These are phyloP conservation scores for Aureobasidium sp. DNA, from an alignment of 2,329 filamentous ascomycete genomes.

Conservation along the genomic window DNA sequence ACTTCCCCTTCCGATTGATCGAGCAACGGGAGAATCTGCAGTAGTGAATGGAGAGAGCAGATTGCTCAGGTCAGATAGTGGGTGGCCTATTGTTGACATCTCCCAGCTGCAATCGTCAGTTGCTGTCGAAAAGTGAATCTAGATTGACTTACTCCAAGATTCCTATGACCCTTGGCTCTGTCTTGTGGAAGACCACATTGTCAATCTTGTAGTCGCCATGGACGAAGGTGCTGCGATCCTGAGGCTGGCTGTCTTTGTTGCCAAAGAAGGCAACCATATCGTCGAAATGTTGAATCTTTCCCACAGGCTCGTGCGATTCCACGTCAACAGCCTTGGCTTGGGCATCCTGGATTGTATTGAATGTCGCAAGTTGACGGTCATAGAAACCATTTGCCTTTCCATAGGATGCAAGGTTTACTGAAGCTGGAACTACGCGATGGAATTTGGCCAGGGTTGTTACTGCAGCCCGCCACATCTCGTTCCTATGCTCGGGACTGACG, in stretches of 20 bases:
- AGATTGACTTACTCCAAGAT: conserved; percentile 55
- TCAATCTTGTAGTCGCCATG: conserved; percentile 92
- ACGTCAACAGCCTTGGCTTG: conserved; percentile 69
- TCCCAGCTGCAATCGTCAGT: conserved; percentile 56
- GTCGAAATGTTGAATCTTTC: conserved; percentile 72
- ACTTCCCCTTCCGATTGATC: conserved; percentile 31
- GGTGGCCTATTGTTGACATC: conserved; percentile 97
- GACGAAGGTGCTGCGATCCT: conserved; percentile 69
- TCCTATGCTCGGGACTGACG: conserved; percentile 58
- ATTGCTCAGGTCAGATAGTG: conserved; percentile 83
- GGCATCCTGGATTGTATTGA: conserved; percentile 65
- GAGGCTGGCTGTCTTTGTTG: conserved; percentile 59
- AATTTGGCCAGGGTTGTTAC: conserved; percentile 76
- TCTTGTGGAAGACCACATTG: conserved; percentile 66
- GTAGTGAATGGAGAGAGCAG: conserved; percentile 45
- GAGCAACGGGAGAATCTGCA: conserved; percentile 29
- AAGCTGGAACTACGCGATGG: conserved; percentile 61
- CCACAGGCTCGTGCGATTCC: conserved; percentile 68
- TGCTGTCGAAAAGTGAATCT: background rate
- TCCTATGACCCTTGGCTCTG: conserved; percentile 78
- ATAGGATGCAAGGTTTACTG: conserved; percentile 62
- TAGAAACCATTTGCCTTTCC: conserved; percentile 75
- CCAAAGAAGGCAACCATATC: conserved; percentile 73
- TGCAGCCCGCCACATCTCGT: conserved; percentile 77
- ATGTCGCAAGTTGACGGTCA: conserved; percentile 74